Conservation (phyloP, 2,329 filamentous ascomycete species). For the Sphaerulina musiva region DNA sequence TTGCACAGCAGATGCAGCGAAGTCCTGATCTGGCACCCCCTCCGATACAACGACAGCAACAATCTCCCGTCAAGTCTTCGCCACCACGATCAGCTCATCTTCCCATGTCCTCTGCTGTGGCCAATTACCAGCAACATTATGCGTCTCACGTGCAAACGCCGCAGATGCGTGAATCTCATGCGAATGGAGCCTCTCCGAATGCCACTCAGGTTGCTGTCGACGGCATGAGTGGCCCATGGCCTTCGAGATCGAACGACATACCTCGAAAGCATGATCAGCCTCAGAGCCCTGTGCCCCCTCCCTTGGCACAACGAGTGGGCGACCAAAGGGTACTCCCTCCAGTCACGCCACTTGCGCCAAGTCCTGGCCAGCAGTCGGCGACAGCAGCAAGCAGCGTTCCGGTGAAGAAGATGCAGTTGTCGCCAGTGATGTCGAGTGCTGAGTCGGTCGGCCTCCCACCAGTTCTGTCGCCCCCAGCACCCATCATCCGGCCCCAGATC, state of each 20-base stretch:
- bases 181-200: slow-evolving; percentile 9
- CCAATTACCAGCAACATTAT: slow-evolving; percentile 11
- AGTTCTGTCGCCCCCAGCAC: background rate
- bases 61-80: background rate
- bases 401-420: slow-evolving; percentile 27
- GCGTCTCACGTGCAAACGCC: slow-evolving; percentile 10
- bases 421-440: background rate
- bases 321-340: slow-evolving; percentile 24
- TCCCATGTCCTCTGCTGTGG: slow-evolving; percentile 11
- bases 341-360: slow-evolving; percentile 25
- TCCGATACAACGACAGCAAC: background rate
- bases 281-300: slow-evolving; percentile 15
- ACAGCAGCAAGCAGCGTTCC: slow-evolving; percentile 25
- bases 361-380: slow-evolving; percentile 23
- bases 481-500: background rate
- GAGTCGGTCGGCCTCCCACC: slow-evolving; percentile 1
- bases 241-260: slow-evolving; percentile 26
- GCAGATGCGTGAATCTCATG: slow-evolving; percentile 16
- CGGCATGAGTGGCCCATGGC: slow-evolving; percentile 33
- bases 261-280: slow-evolving; percentile 31
- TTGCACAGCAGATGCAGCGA: background rate
- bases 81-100: slow-evolving; percentile 7
- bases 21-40: slow-evolving; percentile 2
- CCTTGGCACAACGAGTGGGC: slow-evolving; percentile 16
- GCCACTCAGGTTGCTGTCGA: slow-evolving; percentile 27